phyloP scores from a whole-genome alignment of 495 filamentous ascomycete species.

The Hyaloscypha bicolor region DNA sequence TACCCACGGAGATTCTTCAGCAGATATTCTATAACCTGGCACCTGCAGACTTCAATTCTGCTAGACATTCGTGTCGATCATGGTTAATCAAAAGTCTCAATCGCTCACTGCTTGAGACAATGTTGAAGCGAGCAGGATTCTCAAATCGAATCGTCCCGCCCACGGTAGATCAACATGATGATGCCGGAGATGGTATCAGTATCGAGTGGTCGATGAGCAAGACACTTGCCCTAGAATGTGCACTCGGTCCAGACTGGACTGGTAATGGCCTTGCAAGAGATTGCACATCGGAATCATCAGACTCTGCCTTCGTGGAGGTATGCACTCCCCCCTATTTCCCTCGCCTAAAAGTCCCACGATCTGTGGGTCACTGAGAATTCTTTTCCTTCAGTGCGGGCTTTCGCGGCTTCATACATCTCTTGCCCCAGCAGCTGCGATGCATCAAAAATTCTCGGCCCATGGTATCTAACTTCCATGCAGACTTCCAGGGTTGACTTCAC shows the following conservation, averaged over 20 bases:
- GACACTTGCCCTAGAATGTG: constrained; percentile 62
- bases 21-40: constrained; percentile 57
- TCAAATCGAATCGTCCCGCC: constrained; percentile 46
- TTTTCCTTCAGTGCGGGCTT: no score
- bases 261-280: constrained; percentile 40
- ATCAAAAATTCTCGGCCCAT: constrained; percentile 19
- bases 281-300: neutral
- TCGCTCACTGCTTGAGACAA: constrained; percentile 48
- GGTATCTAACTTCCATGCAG: constrained; percentile 27
- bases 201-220: constrained; percentile 61
- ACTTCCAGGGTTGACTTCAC: constrained; percentile 36
- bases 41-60: constrained; percentile 66
- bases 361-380: no score
- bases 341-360: neutral
- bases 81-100: constrained; percentile 71
- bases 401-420: no score
- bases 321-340: neutral
- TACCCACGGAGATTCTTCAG: constrained; percentile 66
- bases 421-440: no score
- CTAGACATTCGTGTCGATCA: constrained; percentile 62
- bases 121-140: constrained; percentile 64
- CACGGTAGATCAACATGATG: constrained; percentile 34
- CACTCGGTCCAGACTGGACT: constrained; percentile 52
- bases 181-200: constrained; percentile 34
- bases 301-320: neutral